A percentile compares a stretch with the other conserved stretches of the same genome.
phyloP scores from a whole-genome alignment of 129 eudicot species.

The sunflower (Helianthus annuus) region HanXRQr2.0-SUNRISE NC_035449.2:137530021-137530520 shows the following conservation, averaged over 20 bases:
- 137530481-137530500: conserved; percentile 30
- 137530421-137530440: conserved; percentile 44
- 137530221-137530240: conserved; percentile 74
- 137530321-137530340: conserved; percentile 26
- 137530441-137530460: conserved; percentile 25
- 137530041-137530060: too few species aligned
- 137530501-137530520: conserved; percentile 14
- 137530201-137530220: conserved; percentile 54
- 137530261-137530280: conserved; percentile 56
- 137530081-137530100: too few species aligned
- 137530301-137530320: conserved; percentile 35
- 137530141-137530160: background rate
- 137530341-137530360: conserved; percentile 43
- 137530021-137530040: too few species aligned
- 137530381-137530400: conserved; percentile 52
- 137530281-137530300: conserved; percentile 43
- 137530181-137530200: conserved; percentile 55
- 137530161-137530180: conserved; percentile 13
- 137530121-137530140: background rate
- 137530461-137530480: conserved; percentile 25
- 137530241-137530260: conserved; percentile 58
- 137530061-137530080: too few species aligned
- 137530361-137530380: conserved; percentile 64
- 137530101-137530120: too few species aligned
- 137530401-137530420: conserved; percentile 44